Evolutionary conservation across 2,329 filamentous ascomycete species (phyloP).

Genomic region (Aphanoascus verrucosus): DNA sequence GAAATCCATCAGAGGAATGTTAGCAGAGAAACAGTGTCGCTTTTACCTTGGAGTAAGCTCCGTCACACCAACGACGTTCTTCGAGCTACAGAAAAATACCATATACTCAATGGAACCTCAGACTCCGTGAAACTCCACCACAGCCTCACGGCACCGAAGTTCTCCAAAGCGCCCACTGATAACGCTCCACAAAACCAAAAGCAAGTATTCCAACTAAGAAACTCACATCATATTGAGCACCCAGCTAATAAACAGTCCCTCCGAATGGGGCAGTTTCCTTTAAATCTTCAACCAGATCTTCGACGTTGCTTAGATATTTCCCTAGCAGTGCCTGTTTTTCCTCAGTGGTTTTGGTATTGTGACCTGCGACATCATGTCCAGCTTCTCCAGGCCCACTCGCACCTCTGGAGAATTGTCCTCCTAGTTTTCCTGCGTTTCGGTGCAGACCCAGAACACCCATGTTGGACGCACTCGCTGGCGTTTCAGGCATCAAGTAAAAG

Average conservation of each 20-base stretch:
- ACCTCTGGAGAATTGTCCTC: conserved; percentile 44
- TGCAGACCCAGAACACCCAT: conserved; percentile 44
- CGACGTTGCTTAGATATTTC: conserved; percentile 68
- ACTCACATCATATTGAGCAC: not conserved
- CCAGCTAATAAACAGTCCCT: conserved; percentile 31
- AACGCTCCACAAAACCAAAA: not conserved
- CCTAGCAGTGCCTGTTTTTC: conserved; percentile 75
- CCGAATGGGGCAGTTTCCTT: conserved; percentile 68
- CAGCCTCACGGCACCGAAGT: not conserved
- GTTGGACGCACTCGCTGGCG: conserved; percentile 37
- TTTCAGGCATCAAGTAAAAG: conserved; percentile 96
- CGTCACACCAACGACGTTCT: too few relatives aligned
- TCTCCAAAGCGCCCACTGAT: not conserved
- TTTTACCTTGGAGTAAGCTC: too few relatives aligned
- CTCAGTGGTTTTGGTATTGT: conserved; percentile 53
- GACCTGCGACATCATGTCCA: conserved; percentile 10
- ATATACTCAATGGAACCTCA: not conserved
- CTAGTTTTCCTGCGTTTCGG: conserved; percentile 58
- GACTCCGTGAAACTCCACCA: not conserved
- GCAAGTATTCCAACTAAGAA: not conserved
- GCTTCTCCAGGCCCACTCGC: conserved; percentile 26
- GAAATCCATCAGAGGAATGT: too few relatives aligned
- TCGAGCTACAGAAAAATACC: not conserved
- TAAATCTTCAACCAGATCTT: conserved; percentile 74
- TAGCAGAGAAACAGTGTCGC: not conserved